Base-by-base conservation (phyloP, 2,329 filamentous ascomycete genomes). In the Fusarium sp. region DNA sequence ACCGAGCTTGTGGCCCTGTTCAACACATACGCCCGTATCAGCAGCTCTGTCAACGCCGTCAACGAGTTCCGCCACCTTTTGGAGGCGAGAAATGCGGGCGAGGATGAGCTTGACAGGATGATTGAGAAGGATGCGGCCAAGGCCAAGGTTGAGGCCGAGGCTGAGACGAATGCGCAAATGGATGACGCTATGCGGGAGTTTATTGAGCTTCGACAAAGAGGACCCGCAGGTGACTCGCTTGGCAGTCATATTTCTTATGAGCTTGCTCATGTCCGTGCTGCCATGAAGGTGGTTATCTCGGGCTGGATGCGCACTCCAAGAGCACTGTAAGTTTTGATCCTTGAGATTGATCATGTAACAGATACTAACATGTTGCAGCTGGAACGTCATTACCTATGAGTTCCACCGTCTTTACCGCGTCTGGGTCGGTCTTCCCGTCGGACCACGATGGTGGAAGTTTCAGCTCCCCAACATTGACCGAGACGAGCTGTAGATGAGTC, bases 1-100 rank as follows among this genome's bases (percentile, higher is more conserved):
- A 98, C 96, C 1, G 97, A 99, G 84, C 88, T 99, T 13, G 97
- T 99, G 22, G 94, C 97, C 3, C 88, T 99, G 22, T 93, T 98
- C 85, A 99, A 99, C 84, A 98, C 97, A 0, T 92, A 98, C 68
- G 94, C 94, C 33, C 91, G 96, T 39, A 92, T 98, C 72, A 95
- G 94, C 73, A 92, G 93, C 81, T 97, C 94, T 62, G 84, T 99
- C 71, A 87, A 89, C 37, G 92, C 94, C 0, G 88, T 98, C 50
- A 89, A 91, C 65, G 87, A 92, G 64, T 98, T 99, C 85, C 85
- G 88, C 60, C 78, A 77, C 31, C 89, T 91, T 86, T 84, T 89
- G 13, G 84, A 85, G 68, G 81, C 80, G 20, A 79, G 76, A 35
- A 81, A 68, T 8, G 78, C 78, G 10, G 74, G 75, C 4, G 74